Evolutionary conservation across 2,329 filamentous ascomycete genomes (phyloP).

Genomic region (Pseudogymnoascus sp.): DNA sequence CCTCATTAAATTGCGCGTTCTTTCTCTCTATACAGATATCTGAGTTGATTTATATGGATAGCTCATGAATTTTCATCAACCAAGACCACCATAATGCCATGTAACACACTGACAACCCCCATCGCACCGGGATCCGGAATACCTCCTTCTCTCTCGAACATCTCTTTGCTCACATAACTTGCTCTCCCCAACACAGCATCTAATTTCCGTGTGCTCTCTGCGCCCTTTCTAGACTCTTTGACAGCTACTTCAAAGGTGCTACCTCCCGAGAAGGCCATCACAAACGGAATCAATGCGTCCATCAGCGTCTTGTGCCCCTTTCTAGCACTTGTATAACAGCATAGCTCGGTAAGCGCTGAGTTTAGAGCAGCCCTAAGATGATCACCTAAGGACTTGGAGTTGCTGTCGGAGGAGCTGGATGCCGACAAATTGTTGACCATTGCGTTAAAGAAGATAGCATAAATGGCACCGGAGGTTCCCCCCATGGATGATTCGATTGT

Average conservation of each 20-base stretch:
- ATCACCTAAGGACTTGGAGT: background rate
- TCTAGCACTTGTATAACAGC: background rate
- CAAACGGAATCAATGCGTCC: slow-evolving; percentile 6
- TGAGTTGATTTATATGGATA: too few relatives aligned
- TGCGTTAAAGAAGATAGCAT: slow-evolving; percentile 3
- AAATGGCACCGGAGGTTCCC: slow-evolving; percentile 9
- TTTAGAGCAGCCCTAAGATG: background rate
- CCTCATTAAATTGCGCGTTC: background rate
- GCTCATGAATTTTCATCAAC: background rate
- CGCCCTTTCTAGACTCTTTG: background rate
- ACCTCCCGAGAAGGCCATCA: background rate
- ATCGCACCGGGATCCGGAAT: background rate
- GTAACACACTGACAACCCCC: background rate
- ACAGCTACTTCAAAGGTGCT: background rate
- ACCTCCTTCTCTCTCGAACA: background rate
- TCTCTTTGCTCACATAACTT: background rate
- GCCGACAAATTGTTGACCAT: background rate
- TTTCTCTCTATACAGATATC: too few relatives aligned
- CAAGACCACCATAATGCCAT: background rate
- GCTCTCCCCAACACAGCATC: slow-evolving; percentile 56
- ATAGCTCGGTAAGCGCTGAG: background rate
- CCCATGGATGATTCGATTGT: slow-evolving; percentile 2
- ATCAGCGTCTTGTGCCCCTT: slow-evolving; percentile 5
- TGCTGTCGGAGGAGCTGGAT: background rate
- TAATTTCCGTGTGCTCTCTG: slow-evolving; percentile 56